A percentile compares a stretch with the other conserved stretches of the same genome.
Evolutionary conservation across 768 basidiomycete genomes (phyloP).

Genomic region (Rhizopogon roseolus): DNA sequence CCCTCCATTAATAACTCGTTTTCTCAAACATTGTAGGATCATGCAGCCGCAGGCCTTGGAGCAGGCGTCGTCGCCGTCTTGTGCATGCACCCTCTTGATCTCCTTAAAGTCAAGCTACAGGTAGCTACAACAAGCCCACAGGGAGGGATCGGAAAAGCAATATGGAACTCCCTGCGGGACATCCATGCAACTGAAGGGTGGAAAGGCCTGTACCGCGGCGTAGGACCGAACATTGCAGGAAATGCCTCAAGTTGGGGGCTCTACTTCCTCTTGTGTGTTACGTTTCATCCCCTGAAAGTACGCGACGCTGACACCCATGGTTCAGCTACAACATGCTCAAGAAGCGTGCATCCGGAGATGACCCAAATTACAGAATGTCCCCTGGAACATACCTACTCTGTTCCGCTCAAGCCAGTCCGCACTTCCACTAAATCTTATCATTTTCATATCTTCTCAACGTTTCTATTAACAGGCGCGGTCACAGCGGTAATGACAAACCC

Average conservation of each 20-base stretch:
- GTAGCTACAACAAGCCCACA: conserved; percentile 65
- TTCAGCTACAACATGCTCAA: conserved; percentile 91
- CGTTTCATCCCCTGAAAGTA: background rate
- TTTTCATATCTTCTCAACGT: conserved; percentile 9
- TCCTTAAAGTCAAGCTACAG: conserved; percentile 92
- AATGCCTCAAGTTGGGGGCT: conserved; percentile 97
- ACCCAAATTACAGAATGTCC: conserved; percentile 62
- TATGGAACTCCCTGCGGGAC: conserved; percentile 68
- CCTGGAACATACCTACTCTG: conserved; percentile 80
- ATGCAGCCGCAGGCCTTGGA: conserved; percentile 90
- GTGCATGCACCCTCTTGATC: conserved; percentile 96
- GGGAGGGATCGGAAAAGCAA: conserved; percentile 63
- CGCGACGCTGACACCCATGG: background rate
- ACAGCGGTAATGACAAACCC: conserved; percentile 96
- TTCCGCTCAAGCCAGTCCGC: conserved; percentile 95
- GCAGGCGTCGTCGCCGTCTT: conserved; percentile 91
- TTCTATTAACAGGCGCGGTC: conserved; percentile 62
- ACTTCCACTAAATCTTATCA: conserved; percentile 14
- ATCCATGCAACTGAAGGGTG: conserved; percentile 76
- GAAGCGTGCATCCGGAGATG: conserved; percentile 65
- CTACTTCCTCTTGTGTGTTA: conserved; percentile 93
- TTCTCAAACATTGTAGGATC: conserved; percentile 56
- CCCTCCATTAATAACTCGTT: background rate
- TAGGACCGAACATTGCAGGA: conserved; percentile 87
- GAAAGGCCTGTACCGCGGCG: conserved; percentile 85